Percentiles rank a stretch among this genome's conserved stretches.
Conservation (phyloP, 148 eudicot genomes). For the Camellia sinensis region DNA sequence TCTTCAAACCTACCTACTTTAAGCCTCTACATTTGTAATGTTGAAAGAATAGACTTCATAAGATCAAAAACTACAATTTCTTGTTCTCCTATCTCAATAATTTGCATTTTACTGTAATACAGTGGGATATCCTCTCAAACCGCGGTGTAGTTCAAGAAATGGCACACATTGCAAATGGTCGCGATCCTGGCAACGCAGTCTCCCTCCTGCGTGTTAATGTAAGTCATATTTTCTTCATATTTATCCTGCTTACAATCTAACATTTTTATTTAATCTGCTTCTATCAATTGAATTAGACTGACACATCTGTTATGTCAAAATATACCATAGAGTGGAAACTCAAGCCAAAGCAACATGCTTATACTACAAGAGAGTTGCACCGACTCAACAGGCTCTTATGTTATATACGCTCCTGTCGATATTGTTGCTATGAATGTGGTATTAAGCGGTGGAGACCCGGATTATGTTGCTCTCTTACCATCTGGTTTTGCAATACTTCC, state of each 20-base stretch:
- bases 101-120: neutral
- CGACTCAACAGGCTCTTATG: conserved; percentile 87
- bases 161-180: conserved; percentile 80
- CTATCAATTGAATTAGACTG: too few species aligned
- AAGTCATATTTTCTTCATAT: conserved; percentile 23
- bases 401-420: conserved; percentile 94
- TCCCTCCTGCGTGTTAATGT: conserved; percentile 83
- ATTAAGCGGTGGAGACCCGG: conserved; percentile 89
- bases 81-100: neutral
- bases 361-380: conserved; percentile 95
- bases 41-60: neutral
- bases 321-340: conserved; percentile 69
- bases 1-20: neutral
- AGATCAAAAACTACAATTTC: neutral
- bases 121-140: conserved; percentile 68
- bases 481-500: conserved; percentile 97
- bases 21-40: neutral
- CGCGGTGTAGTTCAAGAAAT: conserved; percentile 82
- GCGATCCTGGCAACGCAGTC: conserved; percentile 71
- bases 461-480: conserved; percentile 90
- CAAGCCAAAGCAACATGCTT: conserved; percentile 99
- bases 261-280: neutral
- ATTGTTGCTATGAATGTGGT: conserved; percentile 96
- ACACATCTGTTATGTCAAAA: neutral
- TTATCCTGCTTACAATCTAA: too few species aligned